Evolutionary conservation across 495 filamentous ascomycete species (phyloP).

Genomic region (Chaetomium cochliodes): DNA sequence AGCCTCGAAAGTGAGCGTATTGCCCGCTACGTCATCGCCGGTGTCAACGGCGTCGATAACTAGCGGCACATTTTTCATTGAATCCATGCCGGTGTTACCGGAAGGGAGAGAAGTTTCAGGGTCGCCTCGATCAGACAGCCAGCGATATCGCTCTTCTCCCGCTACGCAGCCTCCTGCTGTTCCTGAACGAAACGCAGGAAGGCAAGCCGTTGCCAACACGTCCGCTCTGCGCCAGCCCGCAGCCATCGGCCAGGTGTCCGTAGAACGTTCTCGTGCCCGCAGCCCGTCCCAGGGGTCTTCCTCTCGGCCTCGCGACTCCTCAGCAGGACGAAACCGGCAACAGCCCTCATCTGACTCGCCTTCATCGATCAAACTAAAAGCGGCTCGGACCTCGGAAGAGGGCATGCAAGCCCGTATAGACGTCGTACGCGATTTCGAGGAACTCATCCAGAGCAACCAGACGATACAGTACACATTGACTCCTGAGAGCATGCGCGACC

Average conservation of each 20-base stretch:
- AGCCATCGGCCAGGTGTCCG: slow-evolving; percentile 36
- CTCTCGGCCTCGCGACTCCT: slow-evolving; percentile 23
- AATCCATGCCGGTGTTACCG: slow-evolving; percentile 29
- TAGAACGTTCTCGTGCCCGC: slow-evolving; percentile 30
- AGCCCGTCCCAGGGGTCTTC: slow-evolving; percentile 24
- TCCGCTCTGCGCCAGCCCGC: slow-evolving; percentile 31
- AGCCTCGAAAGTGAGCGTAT: slow-evolving; percentile 39
- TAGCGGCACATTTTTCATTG: slow-evolving; percentile 31
- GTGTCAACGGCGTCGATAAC: slow-evolving; percentile 26
- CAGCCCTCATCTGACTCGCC: slow-evolving; percentile 42
- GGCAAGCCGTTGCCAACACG: slow-evolving; percentile 28
- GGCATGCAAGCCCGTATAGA: slow-evolving; percentile 45
- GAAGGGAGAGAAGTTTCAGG: slow-evolving; percentile 30
- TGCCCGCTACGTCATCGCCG: slow-evolving; percentile 20
- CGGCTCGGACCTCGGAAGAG: slow-evolving; percentile 52
- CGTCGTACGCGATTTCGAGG: slow-evolving; percentile 64
- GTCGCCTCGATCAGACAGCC: slow-evolving; percentile 6
- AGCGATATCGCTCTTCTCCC: slow-evolving; percentile 13
- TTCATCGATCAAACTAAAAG: slow-evolving; percentile 46
- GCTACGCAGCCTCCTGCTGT: slow-evolving; percentile 35
- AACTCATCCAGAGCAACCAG: slow-evolving; percentile 83
- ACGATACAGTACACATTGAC: slow-evolving; percentile 94
- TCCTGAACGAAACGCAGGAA: slow-evolving; percentile 44
- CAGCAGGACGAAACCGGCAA: slow-evolving; percentile 21
- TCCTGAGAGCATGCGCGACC: slow-evolving; percentile 81